Conservation (phyloP, 2,329 filamentous ascomycete species). For the Monilinia laxa region DNA sequence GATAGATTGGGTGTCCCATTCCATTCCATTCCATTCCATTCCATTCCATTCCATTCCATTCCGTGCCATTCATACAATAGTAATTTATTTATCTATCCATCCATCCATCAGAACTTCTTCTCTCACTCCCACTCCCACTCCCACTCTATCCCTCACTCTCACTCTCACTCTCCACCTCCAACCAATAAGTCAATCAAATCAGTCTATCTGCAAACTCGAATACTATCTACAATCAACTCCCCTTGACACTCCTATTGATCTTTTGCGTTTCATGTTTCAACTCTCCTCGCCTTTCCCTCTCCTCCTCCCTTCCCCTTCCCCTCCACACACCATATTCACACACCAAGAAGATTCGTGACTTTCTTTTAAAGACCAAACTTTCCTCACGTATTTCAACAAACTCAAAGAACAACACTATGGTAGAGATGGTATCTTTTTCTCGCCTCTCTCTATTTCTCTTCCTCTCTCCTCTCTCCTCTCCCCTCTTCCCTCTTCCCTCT, state of each 20-base stretch:
- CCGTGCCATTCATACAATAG: background rate
- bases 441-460: too few relatives aligned
- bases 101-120: background rate
- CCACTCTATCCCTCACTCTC: too few relatives aligned
- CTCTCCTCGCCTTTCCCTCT: background rate
- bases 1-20: too few relatives aligned
- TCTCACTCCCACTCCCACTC: accelerated
- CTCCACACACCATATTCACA: too few relatives aligned
- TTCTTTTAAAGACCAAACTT: background rate
- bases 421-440: constrained; percentile 3
- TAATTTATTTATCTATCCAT: background rate
- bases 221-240: background rate
- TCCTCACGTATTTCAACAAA: background rate
- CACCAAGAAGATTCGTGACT: background rate
- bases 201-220: background rate
- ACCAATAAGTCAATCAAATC: background rate
- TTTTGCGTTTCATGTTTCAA: too few relatives aligned
- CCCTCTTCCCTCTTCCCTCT: background rate
- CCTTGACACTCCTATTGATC: background rate
- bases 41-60: too few relatives aligned
- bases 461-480: background rate
- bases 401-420: background rate
- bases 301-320: too few relatives aligned
- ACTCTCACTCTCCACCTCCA: background rate
- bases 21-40: background rate